Base-by-base conservation (phyloP, 768 basidiomycete species). In the Pleurotus citrinopileatus region DNA sequence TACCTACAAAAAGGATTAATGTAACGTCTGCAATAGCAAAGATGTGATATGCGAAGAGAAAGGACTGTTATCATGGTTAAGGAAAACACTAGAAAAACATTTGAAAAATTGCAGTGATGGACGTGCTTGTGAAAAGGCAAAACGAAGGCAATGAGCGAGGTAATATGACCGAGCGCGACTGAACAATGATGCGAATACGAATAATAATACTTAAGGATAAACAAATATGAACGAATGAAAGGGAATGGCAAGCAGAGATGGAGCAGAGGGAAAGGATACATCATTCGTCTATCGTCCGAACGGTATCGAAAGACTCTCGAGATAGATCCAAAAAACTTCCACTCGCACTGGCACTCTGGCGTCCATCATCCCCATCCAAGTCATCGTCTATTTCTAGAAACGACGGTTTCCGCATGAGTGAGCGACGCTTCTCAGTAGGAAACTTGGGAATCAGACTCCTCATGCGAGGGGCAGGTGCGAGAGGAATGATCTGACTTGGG, bases 381-480 rank as follows among this genome's bases (percentile, higher is more conserved):
- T 79, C 78, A 42, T 78, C 79, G 53, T 79, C 84, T 55, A 89
- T 86, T 29, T 88, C 85, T 44, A 89, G 70, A 65, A 89, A 89
- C 1, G 86, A 88, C 17, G 87, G 82, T 62, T 87, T 86, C 61
- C 75, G 75, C 70, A 84, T 77, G 56, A 88, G 71, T 5, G 80
- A 81, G 44, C 72, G 76, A 42, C 78, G 76, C 54, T 69, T 73
- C 45, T 79, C 79, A 19, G 68, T 58, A 15, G 72, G 67, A 2
- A 61, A 53, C 58, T 70, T 73, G 9, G 69, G 63, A 8, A 67
- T 67, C 34, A 71, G 51, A 52, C 32, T 65, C 57, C 55, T 65
- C 32, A 58, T 66, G n/a, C 60, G 60, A 36, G 62, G 55, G 43
- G 64, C 56, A 57, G 59, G 50, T 50, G 62, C n/a, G 61, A 61